Evolutionary conservation across 2,329 filamentous ascomycete genomes (phyloP), one percentile per base, ranked within the genome.

Genomic region (Sporothrix variecibatus): DNA sequence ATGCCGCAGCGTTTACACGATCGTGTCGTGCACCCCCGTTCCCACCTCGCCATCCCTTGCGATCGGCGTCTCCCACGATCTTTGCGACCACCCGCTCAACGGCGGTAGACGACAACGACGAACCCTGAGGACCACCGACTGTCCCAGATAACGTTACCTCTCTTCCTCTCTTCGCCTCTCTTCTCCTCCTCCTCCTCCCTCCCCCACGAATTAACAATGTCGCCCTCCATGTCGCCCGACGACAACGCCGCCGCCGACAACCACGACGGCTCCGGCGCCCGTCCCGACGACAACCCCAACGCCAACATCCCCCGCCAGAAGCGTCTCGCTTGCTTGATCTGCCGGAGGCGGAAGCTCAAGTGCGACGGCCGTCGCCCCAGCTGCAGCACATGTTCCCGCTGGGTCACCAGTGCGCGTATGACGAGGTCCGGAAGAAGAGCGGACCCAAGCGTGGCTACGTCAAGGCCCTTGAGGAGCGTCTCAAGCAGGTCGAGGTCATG

Each of bases 371-470:
- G 88, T 72, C 91, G 93, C 76, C 95, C 95, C 28, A 94, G 92
- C 78, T 97, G 95, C 81, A 94, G 92, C 79, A 97, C 94, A 34
- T 98, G 95, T 82, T 91, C 93, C 43, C 88, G 95, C n/a, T 97
- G 70, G 91, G 93, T 60, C 95, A 98, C 82, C 89, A 92, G 73
- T 97, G 95, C 84, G 91, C 93, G 75, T 97, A 97, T 81, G 94
- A 97, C 80, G 94, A 97, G 84, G 92, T 95, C 78, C 90, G 95
- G 81, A 93, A 94, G 84, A 97, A 97, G 89, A 97, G 94, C 81
- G 95, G 95, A 2, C 95, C 95, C 2, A 97, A 97, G 85, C 89
- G 95, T 81, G 95, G 95, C 78, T 97, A 98, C 81, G 95, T 97
- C 76, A 97, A 97, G 86, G 92, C 94, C 75, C 84, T 98, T 78